These are phyloP conservation scores for Lipomyces lipofer DNA, from an alignment of 805 yeast genomes.

Conservation along the genomic window DNA sequence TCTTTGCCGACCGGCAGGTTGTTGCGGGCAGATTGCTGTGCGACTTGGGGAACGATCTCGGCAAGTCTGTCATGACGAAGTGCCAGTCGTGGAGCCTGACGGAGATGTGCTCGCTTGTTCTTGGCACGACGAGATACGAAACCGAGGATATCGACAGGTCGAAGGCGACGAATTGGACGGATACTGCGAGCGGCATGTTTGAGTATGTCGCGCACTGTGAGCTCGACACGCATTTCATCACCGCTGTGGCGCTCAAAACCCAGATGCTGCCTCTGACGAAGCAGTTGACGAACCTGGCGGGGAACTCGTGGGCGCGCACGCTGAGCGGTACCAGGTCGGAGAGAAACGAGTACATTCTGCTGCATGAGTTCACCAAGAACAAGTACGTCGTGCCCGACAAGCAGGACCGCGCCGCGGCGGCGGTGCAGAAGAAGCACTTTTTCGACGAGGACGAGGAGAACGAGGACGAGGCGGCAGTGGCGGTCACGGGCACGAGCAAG, in stretches of 20 bases:
- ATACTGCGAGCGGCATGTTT: slow-evolving; percentile 67
- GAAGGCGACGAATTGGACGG: slow-evolving; percentile 47
- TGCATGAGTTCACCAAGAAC: slow-evolving; percentile 84
- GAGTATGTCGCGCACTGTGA: slow-evolving; percentile 72
- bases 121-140: slow-evolving; percentile 68
- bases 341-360: slow-evolving; percentile 86
- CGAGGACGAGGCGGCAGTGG: slow-evolving; percentile 41
- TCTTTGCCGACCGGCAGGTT: slow-evolving; percentile 63
- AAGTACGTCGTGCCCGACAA: slow-evolving; percentile 88
- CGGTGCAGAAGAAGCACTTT: slow-evolving; percentile 35
- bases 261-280: slow-evolving; percentile 88
- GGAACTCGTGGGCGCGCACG: slow-evolving; percentile 96
- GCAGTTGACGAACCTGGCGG: slow-evolving; percentile 89
- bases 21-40: slow-evolving; percentile 84
- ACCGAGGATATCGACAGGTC: slow-evolving; percentile 65
- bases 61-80: slow-evolving; percentile 84
- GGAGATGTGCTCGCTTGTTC: slow-evolving; percentile 84
- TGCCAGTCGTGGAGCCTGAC: slow-evolving; percentile 93
- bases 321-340: slow-evolving; percentile 94
- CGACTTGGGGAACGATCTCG: slow-evolving; percentile 93
- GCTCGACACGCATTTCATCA: slow-evolving; percentile 64
- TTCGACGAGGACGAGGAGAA: slow-evolving; percentile 34
- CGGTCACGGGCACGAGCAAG: slow-evolving; percentile 44
- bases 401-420: slow-evolving; percentile 39
- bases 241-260: slow-evolving; percentile 74